Conservation (phyloP, 2,329 filamentous ascomycete genomes). For the Hirsutella rhossiliensis region DNA sequence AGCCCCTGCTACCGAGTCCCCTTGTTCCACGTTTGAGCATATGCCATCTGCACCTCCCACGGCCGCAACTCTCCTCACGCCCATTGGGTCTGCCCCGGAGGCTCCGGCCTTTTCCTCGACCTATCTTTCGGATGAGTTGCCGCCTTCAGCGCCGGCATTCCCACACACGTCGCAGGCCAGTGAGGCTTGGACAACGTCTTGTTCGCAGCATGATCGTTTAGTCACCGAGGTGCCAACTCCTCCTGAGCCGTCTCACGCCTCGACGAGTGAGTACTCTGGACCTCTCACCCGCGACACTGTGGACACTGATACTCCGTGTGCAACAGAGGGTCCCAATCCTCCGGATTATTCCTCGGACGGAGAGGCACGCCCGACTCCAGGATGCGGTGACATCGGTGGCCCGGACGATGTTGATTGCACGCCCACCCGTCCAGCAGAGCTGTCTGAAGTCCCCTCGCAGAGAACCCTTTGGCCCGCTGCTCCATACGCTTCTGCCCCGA, state of each 20-base stretch:
- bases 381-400: too few relatives aligned
- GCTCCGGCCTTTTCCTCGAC: constrained; percentile 3
- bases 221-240: too few relatives aligned
- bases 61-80: constrained; percentile 1
- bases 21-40: not conserved
- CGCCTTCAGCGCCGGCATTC: not conserved
- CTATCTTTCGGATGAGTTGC: not conserved
- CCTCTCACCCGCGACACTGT: too few relatives aligned
- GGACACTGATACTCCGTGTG: too few relatives aligned
- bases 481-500: constrained; percentile 7
- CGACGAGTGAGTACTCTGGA: too few relatives aligned
- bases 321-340: too few relatives aligned
- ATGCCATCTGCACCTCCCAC: not conserved
- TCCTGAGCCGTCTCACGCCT: too few relatives aligned
- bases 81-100: constrained; percentile 7
- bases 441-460: constrained; percentile 8
- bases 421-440: constrained; percentile 3
- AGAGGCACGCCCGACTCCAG: too few relatives aligned
- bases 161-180: not conserved
- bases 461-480: constrained; percentile 11
- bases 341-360: too few relatives aligned
- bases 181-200: too few relatives aligned
- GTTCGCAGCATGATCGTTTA: too few relatives aligned
- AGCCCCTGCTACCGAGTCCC: constrained; percentile 2
- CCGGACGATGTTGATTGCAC: not conserved